phyloP scores from a whole-genome alignment of 768 basidiomycete genomes.

The Russula olivacea region DNA sequence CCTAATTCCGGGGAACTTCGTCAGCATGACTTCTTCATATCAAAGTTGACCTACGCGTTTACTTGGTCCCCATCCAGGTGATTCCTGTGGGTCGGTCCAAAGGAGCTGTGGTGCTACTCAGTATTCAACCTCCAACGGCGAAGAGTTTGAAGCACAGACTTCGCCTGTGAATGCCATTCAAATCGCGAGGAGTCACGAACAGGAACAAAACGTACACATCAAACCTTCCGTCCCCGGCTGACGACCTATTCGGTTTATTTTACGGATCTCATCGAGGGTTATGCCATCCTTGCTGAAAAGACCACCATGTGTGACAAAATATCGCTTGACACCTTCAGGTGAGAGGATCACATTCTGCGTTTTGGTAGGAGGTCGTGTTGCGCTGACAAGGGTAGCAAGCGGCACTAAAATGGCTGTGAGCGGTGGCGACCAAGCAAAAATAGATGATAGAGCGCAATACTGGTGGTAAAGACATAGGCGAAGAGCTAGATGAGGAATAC shows the following conservation, averaged over 20 bases:
- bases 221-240: constrained; percentile 94
- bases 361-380: constrained; percentile 51
- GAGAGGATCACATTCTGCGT: constrained; percentile 61
- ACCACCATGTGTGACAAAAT: constrained; percentile 94
- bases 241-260: constrained; percentile 77
- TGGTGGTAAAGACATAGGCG: constrained; percentile 84
- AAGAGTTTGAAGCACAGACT: constrained; percentile 35
- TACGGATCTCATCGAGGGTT: constrained; percentile 88
- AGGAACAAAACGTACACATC: constrained; percentile 69
- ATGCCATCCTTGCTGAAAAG: constrained; percentile 93
- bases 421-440: not conserved
- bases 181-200: not conserved
- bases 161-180: constrained; percentile 44
- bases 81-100: constrained; percentile 94
- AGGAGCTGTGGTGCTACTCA: constrained; percentile 50
- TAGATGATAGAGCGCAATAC: constrained; percentile 35
- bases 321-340: constrained; percentile 76
- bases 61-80: constrained; percentile 86
- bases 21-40: constrained; percentile 18
- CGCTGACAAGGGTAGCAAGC: constrained; percentile 76
- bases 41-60: constrained; percentile 65
- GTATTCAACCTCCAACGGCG: constrained; percentile 1
- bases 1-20: constrained; percentile 41
- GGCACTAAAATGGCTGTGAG: constrained; percentile 54
- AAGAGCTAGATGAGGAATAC: constrained; percentile 55